These are phyloP conservation scores for Fraxinus latifolia DNA, from an alignment of 305 asterid species.

Conservation along the genomic window DNA sequence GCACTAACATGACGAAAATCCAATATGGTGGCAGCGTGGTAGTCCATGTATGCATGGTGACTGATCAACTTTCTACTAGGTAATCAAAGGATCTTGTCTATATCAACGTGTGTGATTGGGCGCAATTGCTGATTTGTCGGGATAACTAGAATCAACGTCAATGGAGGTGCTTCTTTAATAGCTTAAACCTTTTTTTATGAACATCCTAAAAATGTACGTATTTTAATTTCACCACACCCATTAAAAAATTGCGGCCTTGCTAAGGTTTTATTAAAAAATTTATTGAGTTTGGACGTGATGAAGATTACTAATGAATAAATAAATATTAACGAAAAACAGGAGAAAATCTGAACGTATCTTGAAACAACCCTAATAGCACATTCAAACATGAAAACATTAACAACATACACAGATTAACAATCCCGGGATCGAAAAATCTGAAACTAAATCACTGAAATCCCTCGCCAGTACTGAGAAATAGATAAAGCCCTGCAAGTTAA, in stretches of 20 bases:
- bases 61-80: background rate
- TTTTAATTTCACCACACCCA: no score
- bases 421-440: constrained; percentile 34
- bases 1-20: background rate
- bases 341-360: constrained; percentile 18
- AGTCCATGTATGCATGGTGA: no score
- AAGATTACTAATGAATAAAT: no score
- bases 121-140: no score
- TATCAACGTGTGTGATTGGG: no score
- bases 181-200: background rate
- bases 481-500: constrained; percentile 27
- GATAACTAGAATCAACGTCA: no score
- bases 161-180: no score
- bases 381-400: background rate
- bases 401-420: constrained; percentile 31
- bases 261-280: no score
- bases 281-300: no score
- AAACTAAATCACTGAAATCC: constrained; percentile 27
- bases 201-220: background rate
- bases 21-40: background rate
- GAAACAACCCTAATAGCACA: constrained; percentile 12
- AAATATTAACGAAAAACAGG: constrained; percentile 25
- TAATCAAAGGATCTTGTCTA: background rate
- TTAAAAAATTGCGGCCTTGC: no score
- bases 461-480: constrained; percentile 7